These are phyloP conservation scores for Ustilago esculenta DNA, from an alignment of 1,284 basidiomycete species.

Conservation along the genomic window DNA sequence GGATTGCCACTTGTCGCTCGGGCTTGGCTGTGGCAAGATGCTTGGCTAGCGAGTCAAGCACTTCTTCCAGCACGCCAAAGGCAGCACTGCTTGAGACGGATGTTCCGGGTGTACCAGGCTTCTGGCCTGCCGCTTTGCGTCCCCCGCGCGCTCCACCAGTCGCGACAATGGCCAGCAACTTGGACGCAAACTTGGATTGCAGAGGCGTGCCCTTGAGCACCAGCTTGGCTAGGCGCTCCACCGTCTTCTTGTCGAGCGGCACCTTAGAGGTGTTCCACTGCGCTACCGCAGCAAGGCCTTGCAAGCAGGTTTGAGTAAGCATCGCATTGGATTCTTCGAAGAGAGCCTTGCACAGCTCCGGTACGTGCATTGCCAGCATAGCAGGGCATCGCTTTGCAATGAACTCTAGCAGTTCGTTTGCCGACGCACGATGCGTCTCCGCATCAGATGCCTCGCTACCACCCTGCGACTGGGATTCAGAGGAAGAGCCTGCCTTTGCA, in stretches of 20 bases:
- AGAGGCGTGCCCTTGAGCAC: conserved; percentile 74
- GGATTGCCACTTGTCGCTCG: conserved; percentile 74
- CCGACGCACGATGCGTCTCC: conserved; percentile 51
- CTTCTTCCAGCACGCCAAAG: conserved; percentile 47
- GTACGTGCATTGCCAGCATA: conserved; percentile 78
- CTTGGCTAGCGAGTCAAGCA: conserved; percentile 73
- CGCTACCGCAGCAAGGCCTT: conserved; percentile 32
- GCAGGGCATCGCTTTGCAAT: conserved; percentile 82
- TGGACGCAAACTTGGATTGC: conserved; percentile 87
- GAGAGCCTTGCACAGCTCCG: conserved; percentile 77
- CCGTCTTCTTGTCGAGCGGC: conserved; percentile 65
- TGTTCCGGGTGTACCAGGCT: conserved; percentile 20
- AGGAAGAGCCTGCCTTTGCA: conserved; percentile 6
- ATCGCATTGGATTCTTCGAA: conserved; percentile 73
- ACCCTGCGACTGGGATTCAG: conserved; percentile 14
- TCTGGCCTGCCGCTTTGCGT: conserved; percentile 21
- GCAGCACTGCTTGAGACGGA: conserved; percentile 34
- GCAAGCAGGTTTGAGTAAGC: conserved; percentile 73
- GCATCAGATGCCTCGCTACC: conserved; percentile 22
- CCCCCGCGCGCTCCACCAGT: conserved; percentile 34
- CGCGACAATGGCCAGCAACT: conserved; percentile 73
- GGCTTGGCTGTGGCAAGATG: conserved; percentile 72
- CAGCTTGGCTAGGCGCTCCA: conserved; percentile 76
- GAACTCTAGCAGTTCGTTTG: conserved; percentile 69
- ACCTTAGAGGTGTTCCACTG: conserved; percentile 36